A percentile compares a stretch with the other conserved stretches of the same genome.
Conservation (phyloP, 805 yeast genomes). For the Zygotorulaspora florentina region DNA sequence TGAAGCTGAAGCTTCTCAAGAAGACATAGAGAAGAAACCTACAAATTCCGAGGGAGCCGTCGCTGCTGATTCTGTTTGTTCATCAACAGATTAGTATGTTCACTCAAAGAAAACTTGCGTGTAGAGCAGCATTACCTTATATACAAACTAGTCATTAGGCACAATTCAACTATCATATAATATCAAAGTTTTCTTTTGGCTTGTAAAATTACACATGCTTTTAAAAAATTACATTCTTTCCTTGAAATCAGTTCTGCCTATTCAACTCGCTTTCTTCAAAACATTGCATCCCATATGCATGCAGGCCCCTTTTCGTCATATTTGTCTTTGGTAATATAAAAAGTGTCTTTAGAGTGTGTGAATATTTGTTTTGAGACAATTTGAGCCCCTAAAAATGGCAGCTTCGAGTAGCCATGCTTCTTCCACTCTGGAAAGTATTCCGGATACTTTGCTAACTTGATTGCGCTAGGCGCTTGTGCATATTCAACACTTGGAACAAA, state of each 20-base stretch:
- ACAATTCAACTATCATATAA: background rate
- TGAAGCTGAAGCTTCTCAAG: background rate
- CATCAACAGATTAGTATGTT: background rate
- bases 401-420: slow-evolving; percentile 68
- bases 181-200: too few relatives aligned
- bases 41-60: background rate
- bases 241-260: background rate
- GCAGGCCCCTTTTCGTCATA: slow-evolving; percentile 80
- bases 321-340: slow-evolving; percentile 62
- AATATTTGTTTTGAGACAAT: slow-evolving; percentile 83
- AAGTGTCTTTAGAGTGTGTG: slow-evolving; percentile 56
- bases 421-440: slow-evolving; percentile 97
- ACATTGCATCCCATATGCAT: slow-evolving; percentile 66
- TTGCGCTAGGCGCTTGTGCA: slow-evolving; percentile 75
- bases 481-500: slow-evolving; percentile 32
- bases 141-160: background rate
- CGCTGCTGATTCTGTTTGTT: background rate
- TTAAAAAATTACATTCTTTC: too few relatives aligned
- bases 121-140: background rate
- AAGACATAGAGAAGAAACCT: slow-evolving; percentile 7
- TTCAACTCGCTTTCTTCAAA: slow-evolving; percentile 19
- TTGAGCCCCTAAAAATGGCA: slow-evolving; percentile 79
- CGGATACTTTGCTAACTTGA: slow-evolving; percentile 66
- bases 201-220: too few relatives aligned
- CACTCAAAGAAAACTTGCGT: background rate